These are phyloP conservation scores for Lactarius tabidus DNA, from an alignment of 768 basidiomycete species.

Conservation along the genomic window DNA sequence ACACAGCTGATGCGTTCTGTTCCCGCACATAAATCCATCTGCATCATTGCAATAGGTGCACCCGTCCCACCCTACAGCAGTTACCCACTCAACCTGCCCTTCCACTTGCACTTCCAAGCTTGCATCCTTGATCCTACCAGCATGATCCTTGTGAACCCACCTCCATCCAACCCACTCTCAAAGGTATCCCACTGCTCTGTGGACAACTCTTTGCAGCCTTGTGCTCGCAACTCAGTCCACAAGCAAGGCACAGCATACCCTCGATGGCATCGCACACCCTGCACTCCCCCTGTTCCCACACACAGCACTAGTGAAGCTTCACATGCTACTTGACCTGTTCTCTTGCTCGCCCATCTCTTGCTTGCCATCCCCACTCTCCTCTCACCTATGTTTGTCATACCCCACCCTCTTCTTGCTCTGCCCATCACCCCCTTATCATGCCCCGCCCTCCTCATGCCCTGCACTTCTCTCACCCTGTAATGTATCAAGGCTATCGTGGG, in stretches of 20 bases:
- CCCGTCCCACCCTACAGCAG: conserved; percentile 67
- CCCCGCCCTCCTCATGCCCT: too few relatives aligned
- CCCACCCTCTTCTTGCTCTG: too few relatives aligned
- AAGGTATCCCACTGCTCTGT: conserved; percentile 28
- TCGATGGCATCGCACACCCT: conserved; percentile 51
- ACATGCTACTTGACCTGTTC: conserved; percentile 39
- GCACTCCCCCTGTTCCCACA: conserved; percentile 61
- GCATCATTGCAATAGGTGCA: conserved; percentile 65
- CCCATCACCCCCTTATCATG: too few relatives aligned
- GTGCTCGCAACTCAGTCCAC: conserved; percentile 62
- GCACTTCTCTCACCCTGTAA: too few relatives aligned
- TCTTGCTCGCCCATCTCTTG: too few relatives aligned
- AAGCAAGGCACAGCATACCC: conserved; percentile 50
- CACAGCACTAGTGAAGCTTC: conserved; percentile 53
- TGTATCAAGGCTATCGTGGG: too few relatives aligned
- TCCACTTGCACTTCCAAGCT: conserved; percentile 64
- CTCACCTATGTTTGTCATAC: too few relatives aligned
- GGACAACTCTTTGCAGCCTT: conserved; percentile 49
- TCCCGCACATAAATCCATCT: conserved; percentile 62
- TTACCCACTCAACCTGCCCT: conserved; percentile 61
- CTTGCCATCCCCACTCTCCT: too few relatives aligned
- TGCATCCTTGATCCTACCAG: conserved; percentile 61
- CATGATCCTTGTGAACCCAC: conserved; percentile 43
- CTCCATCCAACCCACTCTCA: conserved; percentile 10
- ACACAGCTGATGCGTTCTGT: conserved; percentile 44